Conservation (phyloP, 495 filamentous ascomycete genomes). For the Aspergillus cavernicola region DNA sequence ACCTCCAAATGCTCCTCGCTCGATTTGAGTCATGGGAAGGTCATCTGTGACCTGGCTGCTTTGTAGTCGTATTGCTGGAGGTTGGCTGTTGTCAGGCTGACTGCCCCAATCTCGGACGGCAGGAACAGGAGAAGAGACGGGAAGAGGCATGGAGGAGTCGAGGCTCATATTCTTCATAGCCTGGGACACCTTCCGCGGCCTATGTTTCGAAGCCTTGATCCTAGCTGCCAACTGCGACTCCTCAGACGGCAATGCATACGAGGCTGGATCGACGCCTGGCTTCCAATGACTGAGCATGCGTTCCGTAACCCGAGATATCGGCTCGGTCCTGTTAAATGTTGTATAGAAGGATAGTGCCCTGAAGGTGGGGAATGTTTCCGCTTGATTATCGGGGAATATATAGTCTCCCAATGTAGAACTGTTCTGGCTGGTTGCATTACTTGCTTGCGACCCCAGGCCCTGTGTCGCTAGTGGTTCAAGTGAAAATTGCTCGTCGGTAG, state of each 20-base stretch:
- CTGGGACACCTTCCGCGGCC: slow-evolving; percentile 17
- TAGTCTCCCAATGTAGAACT: neutral
- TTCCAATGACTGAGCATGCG: slow-evolving; percentile 44
- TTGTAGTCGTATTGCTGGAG: slow-evolving; percentile 16
- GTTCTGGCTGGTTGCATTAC: neutral
- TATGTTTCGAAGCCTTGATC: slow-evolving; percentile 20
- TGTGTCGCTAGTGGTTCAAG: neutral
- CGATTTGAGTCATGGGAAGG: slow-evolving; percentile 41
- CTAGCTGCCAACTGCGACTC: slow-evolving; percentile 17
- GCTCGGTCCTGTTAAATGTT: slow-evolving; percentile 23
- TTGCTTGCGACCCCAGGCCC: neutral
- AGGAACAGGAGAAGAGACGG: slow-evolving; percentile 26
- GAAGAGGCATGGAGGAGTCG: slow-evolving; percentile 18
- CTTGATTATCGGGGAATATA: neutral
- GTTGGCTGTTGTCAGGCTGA: slow-evolving; percentile 30
- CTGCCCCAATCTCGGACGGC: slow-evolving; percentile 32
- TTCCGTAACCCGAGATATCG: slow-evolving; percentile 23
- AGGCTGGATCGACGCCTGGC: slow-evolving; percentile 32
- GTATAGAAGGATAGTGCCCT: slow-evolving; percentile 31
- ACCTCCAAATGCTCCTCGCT: slow-evolving; percentile 39
- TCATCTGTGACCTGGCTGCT: slow-evolving; percentile 39
- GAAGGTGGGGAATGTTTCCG: slow-evolving; percentile 13
- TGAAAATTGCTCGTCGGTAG: neutral
- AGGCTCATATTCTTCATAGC: slow-evolving; percentile 9
- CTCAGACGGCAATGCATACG: slow-evolving; percentile 30